These are phyloP conservation scores for Erodium chrysanthum DNA, from an alignment of 441 rosid genomes.

Conservation along the genomic window DNA sequence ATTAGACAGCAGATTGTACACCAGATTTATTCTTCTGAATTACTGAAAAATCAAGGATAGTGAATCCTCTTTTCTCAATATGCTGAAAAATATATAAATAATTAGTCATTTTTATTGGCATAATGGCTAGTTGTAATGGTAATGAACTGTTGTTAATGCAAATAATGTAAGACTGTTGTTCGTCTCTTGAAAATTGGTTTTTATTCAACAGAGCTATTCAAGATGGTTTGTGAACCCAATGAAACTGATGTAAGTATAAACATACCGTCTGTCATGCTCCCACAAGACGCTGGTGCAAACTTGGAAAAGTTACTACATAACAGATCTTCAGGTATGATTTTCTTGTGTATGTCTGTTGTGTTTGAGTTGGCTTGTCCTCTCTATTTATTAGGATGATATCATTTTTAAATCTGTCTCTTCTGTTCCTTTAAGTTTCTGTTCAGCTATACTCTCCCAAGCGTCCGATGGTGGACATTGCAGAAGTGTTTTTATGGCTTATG, in stretches of 20 bases:
- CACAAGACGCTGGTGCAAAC: conserved; percentile 48
- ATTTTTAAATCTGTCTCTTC: background rate
- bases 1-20: background rate
- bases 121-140: background rate
- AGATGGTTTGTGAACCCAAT: conserved; percentile 51
- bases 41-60: background rate
- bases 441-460: conserved; percentile 53
- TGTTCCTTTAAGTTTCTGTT: conserved; percentile 37
- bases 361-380: background rate
- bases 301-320: conserved; percentile 22
- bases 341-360: conserved; percentile 8
- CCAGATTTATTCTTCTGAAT: conserved; percentile 1
- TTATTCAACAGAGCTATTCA: conserved; percentile 41
- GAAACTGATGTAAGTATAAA: conserved; percentile 35
- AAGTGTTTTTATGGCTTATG: conserved; percentile 65
- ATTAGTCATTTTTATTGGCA: background rate
- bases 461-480: conserved; percentile 53
- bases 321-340: conserved; percentile 25
- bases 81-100: background rate
- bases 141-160: background rate
- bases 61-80: background rate
- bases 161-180: background rate
- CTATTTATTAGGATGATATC: conserved; percentile 13
- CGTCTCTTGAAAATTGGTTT: background rate
- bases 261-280: conserved; percentile 54